phyloP scores from a whole-genome alignment of 2,329 filamentous ascomycete species.

The Colletotrichum orchidophilum region DNA sequence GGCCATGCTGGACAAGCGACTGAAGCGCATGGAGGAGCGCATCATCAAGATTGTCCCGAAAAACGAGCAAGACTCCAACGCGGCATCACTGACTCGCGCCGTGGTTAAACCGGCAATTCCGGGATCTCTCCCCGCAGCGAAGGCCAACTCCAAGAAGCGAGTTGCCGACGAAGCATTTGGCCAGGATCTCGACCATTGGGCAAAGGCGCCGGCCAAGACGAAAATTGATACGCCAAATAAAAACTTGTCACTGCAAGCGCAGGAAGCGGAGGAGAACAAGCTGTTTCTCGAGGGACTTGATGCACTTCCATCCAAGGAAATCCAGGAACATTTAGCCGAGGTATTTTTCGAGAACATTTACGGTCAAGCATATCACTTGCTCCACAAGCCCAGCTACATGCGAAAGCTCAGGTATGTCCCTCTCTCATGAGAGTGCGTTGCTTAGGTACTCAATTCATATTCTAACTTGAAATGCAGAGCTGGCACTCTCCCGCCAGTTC shows the following conservation, averaged over 20 bases:
- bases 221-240: constrained; percentile 57
- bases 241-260: constrained; percentile 64
- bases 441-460: constrained; percentile 6
- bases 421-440: neutral
- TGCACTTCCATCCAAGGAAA: constrained; percentile 82
- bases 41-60: constrained; percentile 96
- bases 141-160: constrained; percentile 78
- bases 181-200: constrained; percentile 83
- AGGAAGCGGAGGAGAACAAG: constrained; percentile 78
- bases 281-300: constrained; percentile 85
- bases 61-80: constrained; percentile 74
- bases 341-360: constrained; percentile 97
- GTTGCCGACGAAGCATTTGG: constrained; percentile 89
- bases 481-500: constrained; percentile 84
- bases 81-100: constrained; percentile 77
- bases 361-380: constrained; percentile 90
- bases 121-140: constrained; percentile 59
- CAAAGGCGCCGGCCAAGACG: constrained; percentile 65
- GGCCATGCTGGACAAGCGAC: constrained; percentile 95
- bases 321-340: constrained; percentile 93
- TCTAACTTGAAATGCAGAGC: constrained; percentile 58
- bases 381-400: constrained; percentile 98
- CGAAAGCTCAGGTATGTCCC: constrained; percentile 75
- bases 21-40: constrained; percentile 97
- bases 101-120: constrained; percentile 83